Base-by-base conservation (phyloP, 1,284 basidiomycete species). In the Phellopilus nigrolimitatus region DNA sequence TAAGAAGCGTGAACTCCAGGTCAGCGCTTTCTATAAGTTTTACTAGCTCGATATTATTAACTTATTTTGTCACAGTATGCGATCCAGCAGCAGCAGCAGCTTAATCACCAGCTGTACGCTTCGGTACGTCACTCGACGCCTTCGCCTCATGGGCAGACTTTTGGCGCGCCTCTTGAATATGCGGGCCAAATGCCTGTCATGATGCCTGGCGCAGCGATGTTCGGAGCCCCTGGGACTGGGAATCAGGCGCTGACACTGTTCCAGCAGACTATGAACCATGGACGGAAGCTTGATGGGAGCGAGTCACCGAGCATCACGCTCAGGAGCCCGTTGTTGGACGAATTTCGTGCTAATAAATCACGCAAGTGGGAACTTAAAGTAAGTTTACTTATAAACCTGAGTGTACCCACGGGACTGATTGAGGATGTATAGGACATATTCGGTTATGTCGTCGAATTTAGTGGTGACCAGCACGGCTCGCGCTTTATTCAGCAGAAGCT, bases 381-480 rank as follows among this genome's bases (percentile, higher is more conserved):
- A 60, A 51, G 71, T 59, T 38, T 49, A 48, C 47, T 49, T 34
- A 22, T 7, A 40, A 47, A 21, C 15, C 43, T 43, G n/a, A 19
- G 24, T 46, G 36, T 42, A 7, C n/a, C 55, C 22, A 47, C 33
- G 30, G 17, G 47, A 46, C 47, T 54, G 66, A 66, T 55, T 61
- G 51, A 58, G 51, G 21, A 38, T 17, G 21, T 59, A 25, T 66
- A 91, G 86, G 93, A 97, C 62, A 88, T 99, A 60, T 77, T 78
- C 47, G 92, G 91, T 12, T 80, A 88, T 67, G 71, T 97, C 46
- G 87, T 91, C 48, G 97, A 98, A 66, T 98, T 99, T 66, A 88
- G 91, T 57, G 82, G 83, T 28, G 97, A 99, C 68, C 95, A 98
- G 66, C 90, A 95, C 62, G 89, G 94, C 22, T 92, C 93, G 38